These are phyloP conservation scores for Monosporozyma siamensis DNA, from an alignment of 805 yeast species.

Conservation along the genomic window DNA sequence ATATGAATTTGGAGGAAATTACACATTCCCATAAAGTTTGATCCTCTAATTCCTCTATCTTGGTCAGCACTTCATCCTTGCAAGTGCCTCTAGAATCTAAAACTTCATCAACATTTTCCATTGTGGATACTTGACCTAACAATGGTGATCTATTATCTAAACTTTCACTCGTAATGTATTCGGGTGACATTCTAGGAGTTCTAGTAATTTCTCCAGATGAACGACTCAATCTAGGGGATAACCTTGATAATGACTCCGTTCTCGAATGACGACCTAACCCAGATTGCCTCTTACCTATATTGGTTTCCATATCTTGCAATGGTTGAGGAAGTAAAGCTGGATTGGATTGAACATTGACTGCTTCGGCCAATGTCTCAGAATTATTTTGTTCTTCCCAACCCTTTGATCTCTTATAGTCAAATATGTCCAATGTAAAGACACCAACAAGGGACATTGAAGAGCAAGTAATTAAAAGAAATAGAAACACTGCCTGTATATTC, in stretches of 20 bases:
- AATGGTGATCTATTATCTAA: neutral
- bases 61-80: neutral
- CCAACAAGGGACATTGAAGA: constrained; percentile 29
- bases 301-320: neutral
- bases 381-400: neutral
- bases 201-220: neutral
- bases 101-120: constrained; percentile 13
- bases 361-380: neutral
- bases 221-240: neutral
- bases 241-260: neutral
- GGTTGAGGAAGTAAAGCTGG: neutral
- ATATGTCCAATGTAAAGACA: constrained; percentile 15
- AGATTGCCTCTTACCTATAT: neutral
- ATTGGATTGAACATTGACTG: constrained; percentile 4
- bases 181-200: neutral
- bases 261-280: no score
- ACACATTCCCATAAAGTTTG: constrained; percentile 2
- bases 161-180: neutral
- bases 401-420: neutral
- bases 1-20: constrained; percentile 32
- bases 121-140: constrained; percentile 2
- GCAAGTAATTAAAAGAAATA: constrained; percentile 46
- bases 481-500: constrained; percentile 45
- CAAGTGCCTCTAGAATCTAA: neutral
- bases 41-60: neutral